Evolutionary conservation across 1,139 yeast species (phyloP).

Genomic region (Saccharomyces hybrid): DNA sequence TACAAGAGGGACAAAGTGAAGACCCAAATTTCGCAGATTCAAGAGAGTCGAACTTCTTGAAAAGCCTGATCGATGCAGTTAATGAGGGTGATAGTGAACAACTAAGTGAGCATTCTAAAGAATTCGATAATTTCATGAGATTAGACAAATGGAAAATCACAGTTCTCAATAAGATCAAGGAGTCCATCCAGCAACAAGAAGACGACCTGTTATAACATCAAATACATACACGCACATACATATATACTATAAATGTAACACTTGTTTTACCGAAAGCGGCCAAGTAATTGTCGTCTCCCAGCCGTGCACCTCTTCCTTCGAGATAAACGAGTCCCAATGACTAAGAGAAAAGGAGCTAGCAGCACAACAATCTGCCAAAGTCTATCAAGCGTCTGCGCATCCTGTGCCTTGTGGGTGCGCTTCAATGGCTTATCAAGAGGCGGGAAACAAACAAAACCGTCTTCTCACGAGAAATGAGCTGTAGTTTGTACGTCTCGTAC

Average conservation of each 20-base stretch:
- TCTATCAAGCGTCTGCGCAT: not conserved
- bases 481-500: not conserved
- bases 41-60: constrained; percentile 63
- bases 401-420: not conserved
- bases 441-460: not conserved
- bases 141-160: constrained; percentile 92
- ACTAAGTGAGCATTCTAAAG: constrained; percentile 68
- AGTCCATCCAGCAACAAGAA: constrained; percentile 61
- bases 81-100: constrained; percentile 73
- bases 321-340: not conserved
- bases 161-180: constrained; percentile 73
- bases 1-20: constrained; percentile 56
- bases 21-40: constrained; percentile 76
- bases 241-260: not conserved
- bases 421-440: not conserved
- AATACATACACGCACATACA: not conserved
- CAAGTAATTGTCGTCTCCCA: not conserved
- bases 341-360: not conserved
- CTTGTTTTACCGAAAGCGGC: not conserved
- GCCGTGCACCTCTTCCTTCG: not conserved
- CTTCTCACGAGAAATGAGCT: not conserved
- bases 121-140: constrained; percentile 80
- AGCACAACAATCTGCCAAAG: not conserved
- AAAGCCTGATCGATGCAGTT: constrained; percentile 62
- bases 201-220: constrained; percentile 40